Conservation (phyloP, 495 filamentous ascomycete species). For the Antarctomyces pellizariae region DNA sequence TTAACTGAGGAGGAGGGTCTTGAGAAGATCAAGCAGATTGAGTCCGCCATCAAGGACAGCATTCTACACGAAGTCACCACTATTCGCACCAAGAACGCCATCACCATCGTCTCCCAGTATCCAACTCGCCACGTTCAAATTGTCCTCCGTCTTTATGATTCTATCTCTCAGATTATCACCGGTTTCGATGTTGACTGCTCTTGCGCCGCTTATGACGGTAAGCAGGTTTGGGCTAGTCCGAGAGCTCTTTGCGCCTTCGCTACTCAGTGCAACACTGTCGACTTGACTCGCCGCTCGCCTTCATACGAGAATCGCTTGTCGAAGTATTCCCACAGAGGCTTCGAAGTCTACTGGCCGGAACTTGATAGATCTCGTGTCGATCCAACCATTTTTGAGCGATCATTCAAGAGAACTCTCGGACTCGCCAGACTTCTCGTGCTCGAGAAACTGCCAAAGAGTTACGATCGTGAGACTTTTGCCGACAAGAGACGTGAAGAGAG, state of each 20-base stretch:
- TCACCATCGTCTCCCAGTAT: conserved; percentile 66
- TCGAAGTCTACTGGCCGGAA: conserved; percentile 55
- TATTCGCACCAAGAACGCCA: conserved; percentile 57
- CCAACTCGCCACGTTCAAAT: conserved; percentile 66
- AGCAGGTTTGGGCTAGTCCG: conserved; percentile 48
- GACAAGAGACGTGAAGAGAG: conserved; percentile 41
- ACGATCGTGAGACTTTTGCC: conserved; percentile 40
- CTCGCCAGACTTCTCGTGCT: conserved; percentile 63
- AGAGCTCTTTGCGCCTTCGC: conserved; percentile 49
- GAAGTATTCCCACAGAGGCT: conserved; percentile 64
- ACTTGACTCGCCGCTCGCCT: conserved; percentile 53
- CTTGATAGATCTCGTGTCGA: conserved; percentile 52
- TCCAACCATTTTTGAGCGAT: conserved; percentile 65
- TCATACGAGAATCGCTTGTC: conserved; percentile 76
- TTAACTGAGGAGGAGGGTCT: conserved; percentile 47
- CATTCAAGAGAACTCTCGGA: conserved; percentile 46
- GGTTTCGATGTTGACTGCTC: conserved; percentile 75
- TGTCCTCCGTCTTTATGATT: conserved; percentile 64
- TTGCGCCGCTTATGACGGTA: conserved; percentile 55
- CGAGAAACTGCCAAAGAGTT: conserved; percentile 42
- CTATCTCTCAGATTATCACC: conserved; percentile 55
- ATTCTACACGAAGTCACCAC: conserved; percentile 56
- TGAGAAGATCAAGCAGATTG: conserved; percentile 64
- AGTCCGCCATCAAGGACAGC: conserved; percentile 39
- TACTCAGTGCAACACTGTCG: conserved; percentile 58